Base-by-base conservation (phyloP, 257 asterid genomes). In the Sherardia arvensis region DNA sequence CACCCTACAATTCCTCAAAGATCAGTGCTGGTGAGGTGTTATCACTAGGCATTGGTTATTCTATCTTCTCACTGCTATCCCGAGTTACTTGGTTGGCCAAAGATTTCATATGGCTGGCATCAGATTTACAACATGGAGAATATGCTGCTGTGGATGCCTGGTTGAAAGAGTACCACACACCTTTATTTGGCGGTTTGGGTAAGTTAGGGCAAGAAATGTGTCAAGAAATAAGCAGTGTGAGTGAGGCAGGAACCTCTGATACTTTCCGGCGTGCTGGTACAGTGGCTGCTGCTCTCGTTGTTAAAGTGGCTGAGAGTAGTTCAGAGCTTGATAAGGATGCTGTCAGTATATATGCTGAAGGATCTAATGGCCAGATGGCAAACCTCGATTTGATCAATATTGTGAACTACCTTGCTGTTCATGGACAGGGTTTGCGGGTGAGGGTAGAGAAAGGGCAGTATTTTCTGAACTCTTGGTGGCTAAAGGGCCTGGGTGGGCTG, bases 341-440 rank as follows among this genome's bases (percentile, higher is more conserved):
- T 67, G 87, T 93, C 66, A 81, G 79, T 61, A 84, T 90, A 74
- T 87, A 83, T 73, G 94, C 96, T 75, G 99, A 93, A 76, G 99
- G 97, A 53, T 90, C 97, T 64, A 93, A 93, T 14, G 96, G 99
- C 65, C 99, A 93, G 82, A 90, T 93, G 99, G 96, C 99, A 70
- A 93, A 93, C 72, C 84, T 90, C 38, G 97, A 93, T 76, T 88
- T 93, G 70, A 79, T 93, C 69, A 93, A 90, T 69, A 71, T 93
- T 68, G 97, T 87, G 65, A 83, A 90, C 67, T 90, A 90, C 70
- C 82, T 93, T 81, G 97, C 99, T 59, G 94, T 83, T 33, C 91
- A 90, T 64, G 94, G 90, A 38, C 97, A 85, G 77, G 84, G 97
- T 45, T 87, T 90, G 63, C 82, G 67, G 69, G 96, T 93, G 72